A percentile compares a stretch with the other conserved stretches of the same genome.
Conservation (phyloP, 441 rosid species). For the Cnidoscolus chayamansa region DNA sequence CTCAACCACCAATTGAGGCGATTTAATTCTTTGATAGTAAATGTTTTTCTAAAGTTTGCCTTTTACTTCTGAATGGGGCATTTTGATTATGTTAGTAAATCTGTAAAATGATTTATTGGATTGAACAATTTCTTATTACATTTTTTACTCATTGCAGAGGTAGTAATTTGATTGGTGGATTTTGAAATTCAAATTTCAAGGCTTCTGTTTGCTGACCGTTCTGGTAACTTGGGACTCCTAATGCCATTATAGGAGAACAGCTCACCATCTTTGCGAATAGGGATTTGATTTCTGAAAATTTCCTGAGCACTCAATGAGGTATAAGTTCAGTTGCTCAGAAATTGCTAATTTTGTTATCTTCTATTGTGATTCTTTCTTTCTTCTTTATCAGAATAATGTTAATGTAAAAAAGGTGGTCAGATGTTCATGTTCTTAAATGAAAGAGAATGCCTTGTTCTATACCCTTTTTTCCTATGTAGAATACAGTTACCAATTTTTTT, state of each 20-base stretch:
- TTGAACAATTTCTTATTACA: not conserved
- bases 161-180: slow-evolving; percentile 23
- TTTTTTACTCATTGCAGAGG: slow-evolving; percentile 31
- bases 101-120: not conserved
- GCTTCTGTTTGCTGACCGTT: slow-evolving; percentile 33
- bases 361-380: slow-evolving; percentile 26
- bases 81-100: slow-evolving; percentile 1
- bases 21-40: not conserved
- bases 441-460: slow-evolving; percentile 31
- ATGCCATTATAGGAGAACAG: slow-evolving; percentile 20
- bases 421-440: slow-evolving; percentile 15
- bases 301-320: slow-evolving; percentile 25
- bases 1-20: not conserved
- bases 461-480: slow-evolving; percentile 11
- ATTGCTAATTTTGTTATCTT: slow-evolving; percentile 34
- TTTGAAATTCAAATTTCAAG: slow-evolving; percentile 14
- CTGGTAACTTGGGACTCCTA: slow-evolving; percentile 28
- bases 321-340: slow-evolving; percentile 34
- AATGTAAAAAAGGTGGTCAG: slow-evolving; percentile 22
- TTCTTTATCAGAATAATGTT: slow-evolving; percentile 31
- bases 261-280: slow-evolving; percentile 28
- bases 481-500: slow-evolving; percentile 5
- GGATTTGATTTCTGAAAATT: slow-evolving; percentile 26
- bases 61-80: not conserved
- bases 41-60: not conserved